phyloP scores from a whole-genome alignment of 2,329 filamentous ascomycete species.

The Xylariaceae sp. region DNA sequence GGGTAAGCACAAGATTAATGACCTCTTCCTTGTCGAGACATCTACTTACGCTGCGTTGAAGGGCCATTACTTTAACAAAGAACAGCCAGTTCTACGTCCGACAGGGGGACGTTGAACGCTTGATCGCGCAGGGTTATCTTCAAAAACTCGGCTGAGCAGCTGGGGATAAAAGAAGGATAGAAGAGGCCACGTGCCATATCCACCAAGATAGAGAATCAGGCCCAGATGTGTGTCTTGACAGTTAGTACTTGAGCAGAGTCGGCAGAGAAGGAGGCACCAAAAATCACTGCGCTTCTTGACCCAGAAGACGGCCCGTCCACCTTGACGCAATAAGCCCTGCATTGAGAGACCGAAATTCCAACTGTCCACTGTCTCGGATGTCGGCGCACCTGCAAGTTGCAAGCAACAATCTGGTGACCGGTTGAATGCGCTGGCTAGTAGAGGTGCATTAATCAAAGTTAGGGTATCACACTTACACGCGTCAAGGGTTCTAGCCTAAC shows the following conservation, averaged over 20 bases:
- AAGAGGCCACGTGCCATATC: background rate
- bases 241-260: background rate
- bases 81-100: slow-evolving; percentile 98
- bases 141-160: slow-evolving; percentile 81
- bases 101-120: slow-evolving; percentile 90
- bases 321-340: background rate
- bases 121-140: slow-evolving; percentile 94
- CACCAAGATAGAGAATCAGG: background rate
- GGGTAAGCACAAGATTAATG: slow-evolving; percentile 64
- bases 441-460: slow-evolving; percentile 4
- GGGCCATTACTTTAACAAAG: slow-evolving; percentile 93
- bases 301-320: background rate
- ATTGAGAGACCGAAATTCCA: background rate
- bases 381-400: slow-evolving; percentile 2
- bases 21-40: background rate
- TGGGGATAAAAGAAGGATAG: background rate
- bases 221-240: background rate
- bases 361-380: slow-evolving; percentile 1
- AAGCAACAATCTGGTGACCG: too few species aligned
- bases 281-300: background rate
- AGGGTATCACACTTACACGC: background rate
- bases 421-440: background rate
- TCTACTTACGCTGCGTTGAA: slow-evolving; percentile 47
- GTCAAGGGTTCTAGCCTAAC: background rate
- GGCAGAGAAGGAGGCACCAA: background rate